phyloP scores from a whole-genome alignment of 768 basidiomycete species.

The Boletus tomentosulus region DNA sequence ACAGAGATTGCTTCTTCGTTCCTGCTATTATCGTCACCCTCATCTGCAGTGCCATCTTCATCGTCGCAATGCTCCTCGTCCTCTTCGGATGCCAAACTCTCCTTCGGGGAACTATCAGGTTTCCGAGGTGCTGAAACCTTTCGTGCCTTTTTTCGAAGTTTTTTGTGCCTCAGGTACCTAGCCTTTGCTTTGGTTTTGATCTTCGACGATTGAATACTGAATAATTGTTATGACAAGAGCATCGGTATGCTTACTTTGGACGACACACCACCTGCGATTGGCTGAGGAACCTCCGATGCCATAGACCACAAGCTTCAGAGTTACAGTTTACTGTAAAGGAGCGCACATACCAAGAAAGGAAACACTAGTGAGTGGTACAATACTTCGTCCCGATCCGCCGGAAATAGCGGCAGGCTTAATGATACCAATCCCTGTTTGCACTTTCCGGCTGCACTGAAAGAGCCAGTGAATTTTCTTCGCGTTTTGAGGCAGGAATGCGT shows the following conservation, averaged over 20 bases:
- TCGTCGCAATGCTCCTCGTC: slow-evolving; percentile 19
- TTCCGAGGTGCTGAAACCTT: slow-evolving; percentile 30
- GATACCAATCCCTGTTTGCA: too few species aligned
- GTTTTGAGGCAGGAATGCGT: too few species aligned
- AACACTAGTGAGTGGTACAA: background rate
- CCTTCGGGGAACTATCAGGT: slow-evolving; percentile 17
- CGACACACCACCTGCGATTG: background rate
- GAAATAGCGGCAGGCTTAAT: too few species aligned
- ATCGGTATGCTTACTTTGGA: slow-evolving; percentile 19
- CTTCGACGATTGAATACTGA: slow-evolving; percentile 24
- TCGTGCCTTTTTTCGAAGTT: slow-evolving; percentile 54
- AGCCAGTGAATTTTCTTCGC: too few species aligned
- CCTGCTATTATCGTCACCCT: slow-evolving; percentile 10
- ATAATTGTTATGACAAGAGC: background rate
- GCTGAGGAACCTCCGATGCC: slow-evolving; percentile 5
- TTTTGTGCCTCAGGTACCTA: slow-evolving; percentile 71
- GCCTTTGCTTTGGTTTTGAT: slow-evolving; percentile 68
- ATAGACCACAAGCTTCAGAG: background rate
- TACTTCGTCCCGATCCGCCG: too few species aligned
- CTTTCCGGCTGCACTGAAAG: too few species aligned
- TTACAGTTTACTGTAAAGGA: too few species aligned
- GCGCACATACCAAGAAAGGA: slow-evolving; percentile 1
- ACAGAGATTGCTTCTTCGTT: slow-evolving; percentile 5
- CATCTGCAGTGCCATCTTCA: slow-evolving; percentile 16
- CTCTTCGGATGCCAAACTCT: slow-evolving; percentile 17